Base-by-base conservation (phyloP, 176 grass and related monocot genomes). In the Eleusine indica region DNA sequence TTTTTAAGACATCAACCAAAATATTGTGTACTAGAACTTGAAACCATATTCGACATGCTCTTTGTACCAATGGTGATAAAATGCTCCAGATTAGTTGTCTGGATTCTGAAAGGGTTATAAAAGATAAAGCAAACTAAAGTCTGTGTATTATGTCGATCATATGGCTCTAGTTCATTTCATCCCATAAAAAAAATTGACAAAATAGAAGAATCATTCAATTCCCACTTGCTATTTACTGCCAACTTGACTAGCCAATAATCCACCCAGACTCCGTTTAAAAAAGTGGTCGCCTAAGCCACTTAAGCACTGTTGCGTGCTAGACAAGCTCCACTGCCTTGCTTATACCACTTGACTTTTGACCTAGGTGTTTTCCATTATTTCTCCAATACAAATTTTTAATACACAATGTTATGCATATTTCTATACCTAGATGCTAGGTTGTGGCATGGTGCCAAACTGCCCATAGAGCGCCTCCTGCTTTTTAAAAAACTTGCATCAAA, bases 41-140 rank as follows among this genome's bases (percentile, higher is more conserved):
- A 74, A 22, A 28, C 28, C 21, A 40, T n/a, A 2, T 74, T 39
- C 9, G 0, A 51, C 4, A 73, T 70, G 53, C 11, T 62, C 7
- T 43, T 25, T 56, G 43, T 52, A 80, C 49, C 49, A 52, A 52
- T 52, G 12, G 49, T 10, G 2, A 52, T 16, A 52, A 52, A 52
- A 52, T 52, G 49, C 49, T 52, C 49, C 67, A 18, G 22, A 66
- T 65, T 77, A 76, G 65, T 40, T 75, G 44, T 64, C 29, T 65
- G 46, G 32, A 89, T 66, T 53, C 21, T 66, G 46, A 42, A 89
- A 66, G 65, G 52, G 25, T 22, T 17, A 8, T 41, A 81, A 79
- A 82, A 49, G 14, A 21, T 73, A 6, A 14, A 58, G 67, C 14
- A 74, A 9, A 78, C 65, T 53, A 21, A 60, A 83, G 75, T 52